These are phyloP conservation scores for Phanerodontia chrysosporium DNA, from an alignment of 768 basidiomycete species.

Conservation along the genomic window DNA sequence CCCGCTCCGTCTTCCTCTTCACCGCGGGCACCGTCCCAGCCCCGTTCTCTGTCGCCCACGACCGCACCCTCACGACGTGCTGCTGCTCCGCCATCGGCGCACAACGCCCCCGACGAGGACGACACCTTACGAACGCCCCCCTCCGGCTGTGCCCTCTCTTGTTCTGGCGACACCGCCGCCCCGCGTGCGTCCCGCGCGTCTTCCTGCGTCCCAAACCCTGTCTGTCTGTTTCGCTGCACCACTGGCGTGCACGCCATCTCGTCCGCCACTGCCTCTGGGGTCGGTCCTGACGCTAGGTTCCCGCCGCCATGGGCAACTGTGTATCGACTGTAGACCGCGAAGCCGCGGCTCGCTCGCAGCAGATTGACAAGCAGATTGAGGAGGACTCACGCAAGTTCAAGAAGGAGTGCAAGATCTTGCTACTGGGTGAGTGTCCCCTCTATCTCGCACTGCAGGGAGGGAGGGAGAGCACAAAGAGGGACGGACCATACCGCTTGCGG, in stretches of 20 bases:
- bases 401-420: slow-evolving; percentile 88
- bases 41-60: background rate
- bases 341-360: slow-evolving; percentile 60
- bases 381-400: slow-evolving; percentile 80
- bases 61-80: background rate
- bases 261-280: background rate
- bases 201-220: background rate
- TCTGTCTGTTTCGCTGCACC: background rate
- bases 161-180: background rate
- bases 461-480: background rate
- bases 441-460: background rate
- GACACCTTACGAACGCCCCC: background rate
- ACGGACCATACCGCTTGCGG: background rate
- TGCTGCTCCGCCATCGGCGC: background rate
- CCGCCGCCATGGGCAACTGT: slow-evolving; percentile 59
- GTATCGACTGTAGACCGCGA: slow-evolving; percentile 54
- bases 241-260: background rate
- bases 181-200: background rate
- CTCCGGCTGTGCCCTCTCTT: background rate
- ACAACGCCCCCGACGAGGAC: background rate
- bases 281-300: background rate
- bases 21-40: background rate
- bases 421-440: slow-evolving; percentile 61
- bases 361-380: slow-evolving; percentile 80
- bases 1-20: background rate